Evolutionary conservation across 345 rosid genomes (phyloP), one percentile per base, ranked within the genome.

Genomic region (Orychophragmus violaceus): DNA sequence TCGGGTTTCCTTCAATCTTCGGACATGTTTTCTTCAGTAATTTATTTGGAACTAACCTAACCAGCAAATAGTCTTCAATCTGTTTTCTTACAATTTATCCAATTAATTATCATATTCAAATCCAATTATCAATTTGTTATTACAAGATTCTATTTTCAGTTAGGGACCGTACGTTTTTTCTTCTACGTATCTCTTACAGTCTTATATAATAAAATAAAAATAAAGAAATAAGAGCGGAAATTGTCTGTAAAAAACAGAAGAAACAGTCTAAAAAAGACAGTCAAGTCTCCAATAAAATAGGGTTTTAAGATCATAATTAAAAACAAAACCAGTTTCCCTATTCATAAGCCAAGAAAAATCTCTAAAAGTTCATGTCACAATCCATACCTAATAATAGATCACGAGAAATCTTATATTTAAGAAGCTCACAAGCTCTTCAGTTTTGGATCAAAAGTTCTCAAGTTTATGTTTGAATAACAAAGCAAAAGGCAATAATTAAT

Each of bases 211-310:
- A 39, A 50, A 49, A 60, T 2, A 12, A 60, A 51, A 10, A 3
- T 0, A 6, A 12, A 7, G 58, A 64, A 50, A 46, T 10, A 53
- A 42, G 18, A 42, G 37, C 39, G 27, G 48, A 54, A 53, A 18
- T n/a, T 71, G 69, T 64, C 64, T 17, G 64, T 63, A 19, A 45
- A 42, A 63, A 25, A 63, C 12, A 33, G 6, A 54, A 50, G 29
- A 72, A 72, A 65, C 6, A 39, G 60, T 64, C 61, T 61, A 23
- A 32, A 65, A 56, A 12, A 58, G 70, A 72, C 76, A 58, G 36
- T 64, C 22, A 72, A 55, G 54, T 49, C 59, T 65, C 71, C 76
- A 72, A 61, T 50, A 65, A 72, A 72, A 59, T 51, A n/a, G 71
- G 76, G 61, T 72, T 50, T 65, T 16, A 71, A 63, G 52, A 37